Base-by-base conservation (phyloP, 2,329 filamentous ascomycete species). In the Pleurostoma richardsiae region DNA sequence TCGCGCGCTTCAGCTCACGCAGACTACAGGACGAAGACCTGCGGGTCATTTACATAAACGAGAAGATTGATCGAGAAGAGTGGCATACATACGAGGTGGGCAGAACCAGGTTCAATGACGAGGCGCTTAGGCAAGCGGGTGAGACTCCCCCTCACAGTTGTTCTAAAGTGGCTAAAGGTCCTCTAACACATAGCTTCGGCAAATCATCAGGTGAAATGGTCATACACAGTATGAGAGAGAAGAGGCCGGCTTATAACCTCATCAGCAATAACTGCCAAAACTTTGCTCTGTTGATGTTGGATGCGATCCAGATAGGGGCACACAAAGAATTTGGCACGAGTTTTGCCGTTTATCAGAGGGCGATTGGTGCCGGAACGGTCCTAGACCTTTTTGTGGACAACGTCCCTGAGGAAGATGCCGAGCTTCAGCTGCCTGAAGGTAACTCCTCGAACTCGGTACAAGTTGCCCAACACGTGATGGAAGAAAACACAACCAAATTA, bases 201-300 rank as follows among this genome's bases (percentile, higher is more conserved):
- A 10, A 27, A 11, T 29, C 7, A 30, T 6, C 45, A 75, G 75
- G 71, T 19, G 76, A 80, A 48, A 72, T 72, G 52, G 72, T 75
- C 0, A 80, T 81, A 33, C 67, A 72, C 26, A 68, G 69, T 11
- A 80, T 81, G 56, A 63, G 77, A 5, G 59, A 68, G 31, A 69
- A 64, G 43, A 67, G 70, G 7, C 69, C 76, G 0, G 73, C 64
- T 1, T 82, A 82, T 59, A 80, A 80, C 45, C 67, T 82, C 46
- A 80, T 82, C 56, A 74, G 67, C 51, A 82, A 82, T 58, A 82
- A 82, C 59, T 82, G 78, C 57, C 78, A 82, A 53, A 80, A 75
- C 19, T 81, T 76, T 49, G 77, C 75, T 0, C 55, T 79, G 10
- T 62, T 69, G 40, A 61, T 80, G 10, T 69, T 81, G 6, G 75